Base-by-base conservation (phyloP, 306 rosid genomes). In the Glycine soja region DNA sequence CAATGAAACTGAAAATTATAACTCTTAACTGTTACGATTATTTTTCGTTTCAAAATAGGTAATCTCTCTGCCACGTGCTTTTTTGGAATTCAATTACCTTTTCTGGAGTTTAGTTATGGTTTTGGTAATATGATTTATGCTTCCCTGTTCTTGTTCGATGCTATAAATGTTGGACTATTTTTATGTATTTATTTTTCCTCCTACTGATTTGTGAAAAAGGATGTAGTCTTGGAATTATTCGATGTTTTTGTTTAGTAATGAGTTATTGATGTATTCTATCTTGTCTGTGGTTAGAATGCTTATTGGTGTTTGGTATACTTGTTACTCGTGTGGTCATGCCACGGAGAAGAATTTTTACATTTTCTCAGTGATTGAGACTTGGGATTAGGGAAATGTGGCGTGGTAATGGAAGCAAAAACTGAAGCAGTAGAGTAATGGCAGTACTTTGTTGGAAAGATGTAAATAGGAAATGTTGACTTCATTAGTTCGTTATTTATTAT, bases 11-110 rank as follows among this genome's bases (percentile, higher is more conserved):
- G 30, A 53, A 47, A 58, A 14, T 58, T 13, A 47, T 48, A 56
- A 40, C 18, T 65, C 3, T 24, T 64, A 5, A 38, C 11, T 1
- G 13, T 40, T 52, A 40, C 74, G 5, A 11, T 24, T 71, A 48
- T 48, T 24, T 48, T 71, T 46, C 62, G 48, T 15, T 70, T 56
- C 71, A 58, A 38, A 16, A 4, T 67, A 45, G 57, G 70, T 36
- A 34, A 53, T 32, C n/a, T 72, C 51, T 57, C 48, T 65, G 67
- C 63, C 9, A 50, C 24, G 47, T 59, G 67, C 69, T 61, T 77
- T 4, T 81, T 56, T 30, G 38, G 8, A 74, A 14, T 83, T 56
- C 58, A 42, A 13, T 56, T 51, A 0, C 54, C 8, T 71, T 82
- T 68, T 43, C 51, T 61, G 24, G 57, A 58, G 72, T 48, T 38